phyloP scores from a whole-genome alignment of 1,139 yeast genomes.

The Scheffersomyces titani region DNA sequence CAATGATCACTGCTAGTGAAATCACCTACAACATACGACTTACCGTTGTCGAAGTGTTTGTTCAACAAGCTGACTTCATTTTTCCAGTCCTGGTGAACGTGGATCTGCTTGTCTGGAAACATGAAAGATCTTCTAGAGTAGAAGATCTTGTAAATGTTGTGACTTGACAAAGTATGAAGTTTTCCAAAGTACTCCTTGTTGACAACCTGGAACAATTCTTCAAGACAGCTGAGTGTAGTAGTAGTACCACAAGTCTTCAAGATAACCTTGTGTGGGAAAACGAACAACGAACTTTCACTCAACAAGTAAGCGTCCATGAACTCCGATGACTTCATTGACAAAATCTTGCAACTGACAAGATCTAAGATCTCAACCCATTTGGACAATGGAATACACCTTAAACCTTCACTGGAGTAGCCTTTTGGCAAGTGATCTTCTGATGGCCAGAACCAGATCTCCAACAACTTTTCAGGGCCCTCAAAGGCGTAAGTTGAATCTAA shows the following conservation, averaged over 20 bases:
- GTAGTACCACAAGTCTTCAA: conserved; percentile 97
- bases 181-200: conserved; percentile 19
- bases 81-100: conserved; percentile 84
- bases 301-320: conserved; percentile 81
- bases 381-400: conserved; percentile 65
- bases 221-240: conserved; percentile 79
- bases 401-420: conserved; percentile 39
- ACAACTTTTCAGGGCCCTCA: conserved; percentile 94
- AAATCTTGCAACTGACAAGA: conserved; percentile 82
- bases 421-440: conserved; percentile 39
- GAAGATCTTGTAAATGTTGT: conserved; percentile 65
- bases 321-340: conserved; percentile 71
- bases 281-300: conserved; percentile 89
- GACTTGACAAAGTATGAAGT: conserved; percentile 23
- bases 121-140: conserved; percentile 90
- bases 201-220: conserved; percentile 59
- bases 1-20: conserved; percentile 77
- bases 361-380: conserved; percentile 77
- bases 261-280: conserved; percentile 80
- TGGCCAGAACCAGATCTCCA: conserved; percentile 84
- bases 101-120: conserved; percentile 86
- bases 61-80: conserved; percentile 75
- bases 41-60: conserved; percentile 59
- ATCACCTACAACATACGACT: conserved; percentile 81
- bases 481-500: conserved; percentile 89